Base-by-base conservation (phyloP, 352 stramenopile species). In the Pythium phragmitis region DNA sequence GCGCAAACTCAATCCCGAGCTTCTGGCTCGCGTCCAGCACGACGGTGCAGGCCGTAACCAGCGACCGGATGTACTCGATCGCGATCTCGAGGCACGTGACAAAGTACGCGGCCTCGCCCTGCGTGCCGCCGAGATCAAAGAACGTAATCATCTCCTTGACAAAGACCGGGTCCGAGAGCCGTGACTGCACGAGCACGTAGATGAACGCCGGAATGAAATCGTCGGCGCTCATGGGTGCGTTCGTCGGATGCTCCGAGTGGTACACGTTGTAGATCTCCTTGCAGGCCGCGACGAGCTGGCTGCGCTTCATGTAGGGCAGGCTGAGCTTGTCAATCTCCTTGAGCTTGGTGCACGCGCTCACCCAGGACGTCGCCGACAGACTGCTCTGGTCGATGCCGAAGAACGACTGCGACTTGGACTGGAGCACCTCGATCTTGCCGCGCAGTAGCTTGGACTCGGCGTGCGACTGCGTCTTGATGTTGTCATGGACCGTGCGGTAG, bases 161-260 rank as follows among this genome's bases (percentile, higher is more conserved):
- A 36, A 80, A 73, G 26, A 94, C 73, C 0, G 87, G 80, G 61
- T 96, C 80, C 16, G 76, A 77, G 28, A 96, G 47, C 13, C 69
- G 66, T 23, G 85, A 84, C 67, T 94, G 85, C 52, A 96, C 86
- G 1, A 96, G 71, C 57, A 94, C 83, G 74, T 87, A 96, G 55
- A 96, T 96, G 69, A 96, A 96, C 3, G 81, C 85, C 9, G 87
- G 87, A 34, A 96, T 94, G 42, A 96, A 96, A 13, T 90, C 83
- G 61, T 96, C 87, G 17, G 85, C 87, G 42, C 74, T 93, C 85
- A 96, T 94, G 21, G 85, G 84, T n/a, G 81, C 46, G 42, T 89
- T 85, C 2, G 56, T 76, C 3, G 82, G 80, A 41, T 94, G 85
- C 57, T 96, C 87, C 0, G 60, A 68, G 60, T 92, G 80, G 36